Percentiles rank a stretch among this genome's conserved stretches.
phyloP scores from a whole-genome alignment of 2,329 filamentous ascomycete species.

The Madurella fahalii region DNA sequence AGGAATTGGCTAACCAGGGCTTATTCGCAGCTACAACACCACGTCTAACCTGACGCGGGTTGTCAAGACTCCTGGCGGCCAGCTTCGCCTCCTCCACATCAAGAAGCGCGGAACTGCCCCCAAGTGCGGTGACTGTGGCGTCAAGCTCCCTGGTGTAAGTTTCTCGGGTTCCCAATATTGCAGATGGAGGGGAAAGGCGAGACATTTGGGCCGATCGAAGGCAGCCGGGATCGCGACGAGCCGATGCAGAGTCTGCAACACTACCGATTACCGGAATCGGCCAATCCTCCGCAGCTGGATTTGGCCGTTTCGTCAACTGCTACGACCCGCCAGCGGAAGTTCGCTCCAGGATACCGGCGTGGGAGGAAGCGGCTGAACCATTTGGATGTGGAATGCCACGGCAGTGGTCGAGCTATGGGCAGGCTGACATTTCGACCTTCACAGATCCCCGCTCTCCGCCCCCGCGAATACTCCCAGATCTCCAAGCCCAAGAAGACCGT shows the following conservation, averaged over 20 bases:
- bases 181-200: not conserved
- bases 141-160: conserved; percentile 97
- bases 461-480: conserved; percentile 94
- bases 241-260: not conserved
- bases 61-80: conserved; percentile 93
- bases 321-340: not conserved
- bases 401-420: not conserved
- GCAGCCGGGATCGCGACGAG: not conserved
- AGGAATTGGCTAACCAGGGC: conserved; percentile 16
- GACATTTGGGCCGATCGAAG: not conserved
- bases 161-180: conserved; percentile 19
- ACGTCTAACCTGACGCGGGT: conserved; percentile 94
- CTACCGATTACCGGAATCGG: too few relatives aligned
- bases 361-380: not conserved
- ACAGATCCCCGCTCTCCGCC: conserved; percentile 91
- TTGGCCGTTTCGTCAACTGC: not conserved
- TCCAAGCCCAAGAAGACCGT: conserved; percentile 99
- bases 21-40: conserved; percentile 81
- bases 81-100: conserved; percentile 95
- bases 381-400: not conserved
- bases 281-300: not conserved
- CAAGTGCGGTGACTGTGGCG: conserved; percentile 99
- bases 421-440: conserved; percentile 30
- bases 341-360: not conserved
- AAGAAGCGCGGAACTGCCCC: conserved; percentile 98